A percentile compares a stretch with the other conserved stretches of the same genome.
phyloP scores from a whole-genome alignment of 768 basidiomycete genomes.

The Collybia mongolica region DNA sequence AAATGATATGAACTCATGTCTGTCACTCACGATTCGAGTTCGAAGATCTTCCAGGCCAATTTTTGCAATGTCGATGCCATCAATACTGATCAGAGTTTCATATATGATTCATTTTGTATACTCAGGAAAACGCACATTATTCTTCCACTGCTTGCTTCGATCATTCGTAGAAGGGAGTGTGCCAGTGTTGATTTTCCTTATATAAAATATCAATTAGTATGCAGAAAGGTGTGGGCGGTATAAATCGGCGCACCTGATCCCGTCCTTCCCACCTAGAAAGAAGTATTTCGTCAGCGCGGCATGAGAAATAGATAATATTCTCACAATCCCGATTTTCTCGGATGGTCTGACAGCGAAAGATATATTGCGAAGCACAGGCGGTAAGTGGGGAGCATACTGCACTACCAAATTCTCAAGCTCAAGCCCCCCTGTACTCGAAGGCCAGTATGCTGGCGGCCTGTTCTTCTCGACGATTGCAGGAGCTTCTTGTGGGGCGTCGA shows the following conservation, averaged over 20 bases:
- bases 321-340: constrained; percentile 72
- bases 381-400: constrained; percentile 61
- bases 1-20: neutral
- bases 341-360: constrained; percentile 58
- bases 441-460: constrained; percentile 75
- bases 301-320: neutral
- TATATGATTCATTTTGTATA: neutral
- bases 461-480: constrained; percentile 53
- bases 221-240: neutral
- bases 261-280: constrained; percentile 58
- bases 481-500: constrained; percentile 67
- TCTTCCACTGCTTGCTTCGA: constrained; percentile 54
- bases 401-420: constrained; percentile 59
- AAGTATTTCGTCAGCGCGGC: neutral
- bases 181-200: constrained; percentile 60
- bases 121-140: constrained; percentile 46
- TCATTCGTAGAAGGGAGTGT: constrained; percentile 57
- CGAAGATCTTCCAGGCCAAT: constrained; percentile 71
- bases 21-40: constrained; percentile 49
- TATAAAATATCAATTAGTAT: neutral
- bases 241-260: constrained; percentile 50
- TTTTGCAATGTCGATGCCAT: constrained; percentile 65
- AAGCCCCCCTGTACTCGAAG: constrained; percentile 56
- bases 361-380: constrained; percentile 54
- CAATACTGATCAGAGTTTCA: constrained; percentile 39